These are phyloP conservation scores for Amanita pallidorosea DNA, from an alignment of 768 basidiomycete genomes.

Conservation along the genomic window DNA sequence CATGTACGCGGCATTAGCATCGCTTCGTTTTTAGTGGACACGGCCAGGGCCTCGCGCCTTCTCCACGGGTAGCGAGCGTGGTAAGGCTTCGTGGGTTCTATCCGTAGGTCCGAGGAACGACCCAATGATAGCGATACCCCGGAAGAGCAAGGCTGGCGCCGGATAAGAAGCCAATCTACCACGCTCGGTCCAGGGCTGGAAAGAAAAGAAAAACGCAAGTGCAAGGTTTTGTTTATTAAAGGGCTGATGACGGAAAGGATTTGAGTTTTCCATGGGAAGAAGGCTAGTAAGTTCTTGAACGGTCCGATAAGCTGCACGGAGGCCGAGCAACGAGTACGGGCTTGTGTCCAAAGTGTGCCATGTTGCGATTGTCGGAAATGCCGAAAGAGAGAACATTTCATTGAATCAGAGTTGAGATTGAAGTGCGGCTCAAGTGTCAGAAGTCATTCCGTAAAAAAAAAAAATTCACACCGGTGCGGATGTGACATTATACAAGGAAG, in stretches of 20 bases:
- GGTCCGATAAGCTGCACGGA: no score
- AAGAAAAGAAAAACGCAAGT: neutral
- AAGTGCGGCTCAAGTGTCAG: neutral
- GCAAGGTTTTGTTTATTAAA: neutral
- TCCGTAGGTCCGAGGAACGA: neutral
- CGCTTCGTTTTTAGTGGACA: neutral
- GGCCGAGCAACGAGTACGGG: no score
- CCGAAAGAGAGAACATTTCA: neutral
- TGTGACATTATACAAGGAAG: neutral
- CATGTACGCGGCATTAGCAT: neutral
- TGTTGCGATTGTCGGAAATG: no score
- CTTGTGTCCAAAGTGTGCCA: no score
- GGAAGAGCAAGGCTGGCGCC: neutral
- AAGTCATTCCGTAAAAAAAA: neutral
- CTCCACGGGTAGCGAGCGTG: neutral
- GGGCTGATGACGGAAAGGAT: neutral
- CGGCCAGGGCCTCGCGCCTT: neutral
- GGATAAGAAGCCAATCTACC: neutral
- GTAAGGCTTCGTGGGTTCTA: neutral
- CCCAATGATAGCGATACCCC: neutral
- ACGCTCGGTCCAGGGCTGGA: neutral
- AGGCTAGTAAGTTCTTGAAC: no score
- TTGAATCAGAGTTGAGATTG: slow-evolving; percentile 1
- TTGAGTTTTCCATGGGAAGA: slow-evolving; percentile 1
- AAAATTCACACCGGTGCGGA: neutral